A percentile compares a stretch with the other conserved stretches of the same genome.
phyloP scores from a whole-genome alignment of 345 rosid genomes.

The Brassica cretica region DNA sequence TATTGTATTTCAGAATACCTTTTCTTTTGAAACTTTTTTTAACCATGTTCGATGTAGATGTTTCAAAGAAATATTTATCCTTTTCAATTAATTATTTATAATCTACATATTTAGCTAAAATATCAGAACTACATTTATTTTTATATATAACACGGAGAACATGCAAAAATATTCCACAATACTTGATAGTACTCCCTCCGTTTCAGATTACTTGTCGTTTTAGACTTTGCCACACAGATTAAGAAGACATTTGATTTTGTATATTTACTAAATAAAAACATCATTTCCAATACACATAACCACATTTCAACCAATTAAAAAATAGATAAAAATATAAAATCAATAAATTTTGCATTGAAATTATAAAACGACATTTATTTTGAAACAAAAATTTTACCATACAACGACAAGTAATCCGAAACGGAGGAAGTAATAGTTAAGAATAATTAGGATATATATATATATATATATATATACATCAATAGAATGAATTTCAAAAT shows the following conservation, averaged over 20 bases:
- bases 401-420: too few relatives aligned
- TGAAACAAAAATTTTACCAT: too few relatives aligned
- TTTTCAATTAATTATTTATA: not conserved
- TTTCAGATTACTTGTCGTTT: too few relatives aligned
- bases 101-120: constrained; percentile 11
- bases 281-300: too few relatives aligned
- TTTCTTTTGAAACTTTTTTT: not conserved
- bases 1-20: not conserved
- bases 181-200: not conserved
- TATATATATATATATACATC: not conserved
- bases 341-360: too few relatives aligned
- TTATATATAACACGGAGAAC: not conserved
- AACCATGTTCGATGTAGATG: not conserved
- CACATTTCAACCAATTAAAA: too few relatives aligned
- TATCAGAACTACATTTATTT: not conserved
- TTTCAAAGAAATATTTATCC: not conserved
- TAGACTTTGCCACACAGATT: too few relatives aligned
- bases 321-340: too few relatives aligned
- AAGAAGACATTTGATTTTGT: too few relatives aligned
- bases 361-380: too few relatives aligned
- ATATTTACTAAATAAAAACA: too few relatives aligned
- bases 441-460: not conserved
- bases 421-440: not conserved
- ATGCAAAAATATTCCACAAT: not conserved
- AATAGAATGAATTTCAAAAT: not conserved